Evolutionary conservation across 106 monocot genomes (phyloP).

Genomic region (Apostasia ramifera): DNA sequence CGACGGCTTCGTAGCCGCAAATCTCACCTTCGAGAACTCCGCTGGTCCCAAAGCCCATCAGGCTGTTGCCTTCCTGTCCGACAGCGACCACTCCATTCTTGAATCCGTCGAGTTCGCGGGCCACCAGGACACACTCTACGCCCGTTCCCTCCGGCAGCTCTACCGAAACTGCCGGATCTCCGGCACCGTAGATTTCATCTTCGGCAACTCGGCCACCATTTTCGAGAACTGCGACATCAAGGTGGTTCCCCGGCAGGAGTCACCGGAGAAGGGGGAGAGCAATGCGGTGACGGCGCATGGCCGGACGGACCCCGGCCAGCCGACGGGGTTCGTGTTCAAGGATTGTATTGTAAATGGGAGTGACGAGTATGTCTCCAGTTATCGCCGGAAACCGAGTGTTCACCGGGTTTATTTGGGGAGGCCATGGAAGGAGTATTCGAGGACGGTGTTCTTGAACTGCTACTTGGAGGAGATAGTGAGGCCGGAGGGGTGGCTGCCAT

Average conservation of each 20-base stretch:
- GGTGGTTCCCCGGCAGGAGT: constrained; percentile 42
- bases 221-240: constrained; percentile 51
- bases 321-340: constrained; percentile 81
- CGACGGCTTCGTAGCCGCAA: constrained; percentile 74
- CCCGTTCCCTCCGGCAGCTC: constrained; percentile 71
- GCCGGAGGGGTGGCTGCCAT: constrained; percentile 84
- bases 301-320: constrained; percentile 72
- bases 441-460: constrained; percentile 57
- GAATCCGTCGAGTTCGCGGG: constrained; percentile 72
- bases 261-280: constrained; percentile 63
- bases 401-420: constrained; percentile 72
- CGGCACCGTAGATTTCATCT: constrained; percentile 83
- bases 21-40: constrained; percentile 65
- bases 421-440: constrained; percentile 94
- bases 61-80: constrained; percentile 85
- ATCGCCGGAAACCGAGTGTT: constrained; percentile 30
- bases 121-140: constrained; percentile 94
- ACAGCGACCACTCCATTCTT: constrained; percentile 66
- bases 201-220: constrained; percentile 74
- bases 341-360: constrained; percentile 54
- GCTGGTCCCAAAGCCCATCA: constrained; percentile 77
- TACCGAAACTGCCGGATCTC: constrained; percentile 57
- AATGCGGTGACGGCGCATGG: constrained; percentile 83
- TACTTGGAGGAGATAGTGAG: constrained; percentile 52
- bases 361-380: constrained; percentile 51